A percentile compares a stretch with the other conserved stretches of the same genome.
These are phyloP conservation scores for Polyplosphaeria fusca DNA, from an alignment of 495 filamentous ascomycete genomes.

Conservation along the genomic window DNA sequence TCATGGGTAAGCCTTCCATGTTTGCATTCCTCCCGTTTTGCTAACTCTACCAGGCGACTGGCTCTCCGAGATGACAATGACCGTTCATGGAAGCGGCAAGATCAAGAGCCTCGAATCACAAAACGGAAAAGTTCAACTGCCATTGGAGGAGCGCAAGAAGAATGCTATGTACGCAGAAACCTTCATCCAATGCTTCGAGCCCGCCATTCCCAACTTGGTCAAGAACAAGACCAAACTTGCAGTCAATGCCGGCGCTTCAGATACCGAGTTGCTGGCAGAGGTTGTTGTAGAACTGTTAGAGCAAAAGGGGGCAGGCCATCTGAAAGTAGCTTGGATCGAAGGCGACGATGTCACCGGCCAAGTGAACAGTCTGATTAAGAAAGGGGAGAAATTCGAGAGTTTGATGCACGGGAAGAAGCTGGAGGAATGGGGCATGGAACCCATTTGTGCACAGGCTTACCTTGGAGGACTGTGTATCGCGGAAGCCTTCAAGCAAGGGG, in stretches of 20 bases:
- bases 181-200: slow-evolving; percentile 32
- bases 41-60: slow-evolving; percentile 23
- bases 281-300: slow-evolving; percentile 25
- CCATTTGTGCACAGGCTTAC: slow-evolving; percentile 36
- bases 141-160: slow-evolving; percentile 26
- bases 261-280: slow-evolving; percentile 24
- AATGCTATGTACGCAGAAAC: slow-evolving; percentile 28
- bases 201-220: slow-evolving; percentile 23
- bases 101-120: slow-evolving; percentile 15
- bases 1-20: slow-evolving; percentile 9
- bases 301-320: slow-evolving; percentile 18
- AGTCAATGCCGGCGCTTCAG: slow-evolving; percentile 26
- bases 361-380: slow-evolving; percentile 19
- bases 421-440: slow-evolving; percentile 34
- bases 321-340: slow-evolving; percentile 34
- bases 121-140: slow-evolving; percentile 9
- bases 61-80: slow-evolving; percentile 35
- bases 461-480: slow-evolving; percentile 37
- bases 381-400: slow-evolving; percentile 22
- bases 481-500: slow-evolving; percentile 33
- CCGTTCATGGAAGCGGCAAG: slow-evolving; percentile 31
- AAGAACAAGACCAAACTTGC: slow-evolving; percentile 28
- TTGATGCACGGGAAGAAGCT: slow-evolving; percentile 29
- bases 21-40: background rate
- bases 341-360: slow-evolving; percentile 26